Evolutionary conservation across 345 rosid species (phyloP), one percentile per base, ranked within the genome.

Genomic region (Rhizophora mangle): DNA sequence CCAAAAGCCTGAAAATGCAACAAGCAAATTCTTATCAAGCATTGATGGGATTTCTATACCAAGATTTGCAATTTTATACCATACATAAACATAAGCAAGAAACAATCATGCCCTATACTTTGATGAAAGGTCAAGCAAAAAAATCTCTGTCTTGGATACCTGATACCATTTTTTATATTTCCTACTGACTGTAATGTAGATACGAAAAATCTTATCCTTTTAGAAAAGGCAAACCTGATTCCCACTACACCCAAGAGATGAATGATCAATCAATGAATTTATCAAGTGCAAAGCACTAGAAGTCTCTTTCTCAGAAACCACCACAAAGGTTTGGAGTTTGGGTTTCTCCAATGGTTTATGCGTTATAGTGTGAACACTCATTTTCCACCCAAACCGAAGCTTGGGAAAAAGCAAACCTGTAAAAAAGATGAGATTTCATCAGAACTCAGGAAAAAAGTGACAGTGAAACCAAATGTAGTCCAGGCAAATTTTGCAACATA

Each of bases 371-470:
- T 86, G 89, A 78, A 91, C 80, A 69, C 60, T 74, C 66, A 82
- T 74, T 69, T 83, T 87, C 98, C 97, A 94, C 65, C 98, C 98
- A 82, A 85, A 88, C 53, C 98, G 88, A 73, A 94, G 81, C 79
- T 73, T 89, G 16, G 93, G 79, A 75, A 91, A 88, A 69, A 94
- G 88, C 88, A 94, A 80, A 68, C 84, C 98, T 94, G 87, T 51
- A 79, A 70, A 22, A 59, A 27, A 54, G 59, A 6, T 71, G 9
- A 68, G 32, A 63, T 56, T 56, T 22, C 7, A 22, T 56, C 60
- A 56, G 30, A 20, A 34, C 2, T 21, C 27, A 36, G 24, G 22
- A 43, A 57, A 19, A 55, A 13, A 13, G 11, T 43, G 49, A 43
- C 15, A 1, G 49, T 0, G 3, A 43, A 13, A 43, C 9, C 18